Conservation (phyloP, 208 protist genomes). For the Plasmodiophora brassicae region DNA sequence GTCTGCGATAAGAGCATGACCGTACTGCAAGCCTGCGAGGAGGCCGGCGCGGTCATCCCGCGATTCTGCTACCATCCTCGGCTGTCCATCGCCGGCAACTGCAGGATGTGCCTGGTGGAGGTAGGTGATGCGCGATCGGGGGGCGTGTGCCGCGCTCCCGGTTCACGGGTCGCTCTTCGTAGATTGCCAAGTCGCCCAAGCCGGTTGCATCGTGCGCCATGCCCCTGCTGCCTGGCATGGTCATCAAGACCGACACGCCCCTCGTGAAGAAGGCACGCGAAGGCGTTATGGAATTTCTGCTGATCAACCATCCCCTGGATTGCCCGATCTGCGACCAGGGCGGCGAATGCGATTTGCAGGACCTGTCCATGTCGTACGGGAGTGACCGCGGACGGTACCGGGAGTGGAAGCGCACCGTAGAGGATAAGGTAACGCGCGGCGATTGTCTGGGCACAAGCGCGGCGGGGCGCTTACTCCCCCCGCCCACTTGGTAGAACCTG, state of each 20-base stretch:
- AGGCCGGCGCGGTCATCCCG: constrained; percentile 55
- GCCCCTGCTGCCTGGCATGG: constrained; percentile 86
- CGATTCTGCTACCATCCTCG: constrained; percentile 68
- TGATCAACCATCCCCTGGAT: constrained; percentile 92
- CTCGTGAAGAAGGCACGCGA: constrained; percentile 85
- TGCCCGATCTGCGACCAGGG: constrained; percentile 92
- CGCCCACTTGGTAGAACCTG: constrained; percentile 58
- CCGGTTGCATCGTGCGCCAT: constrained; percentile 87
- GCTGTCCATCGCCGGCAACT: constrained; percentile 89
- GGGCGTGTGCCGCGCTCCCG: background rate
- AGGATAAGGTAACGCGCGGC: constrained; percentile 70
- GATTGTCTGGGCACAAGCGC: no score
- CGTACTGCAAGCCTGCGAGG: constrained; percentile 47
- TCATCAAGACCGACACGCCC: constrained; percentile 84
- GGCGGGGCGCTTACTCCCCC: background rate
- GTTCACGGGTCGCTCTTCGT: background rate
- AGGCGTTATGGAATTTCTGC: constrained; percentile 90
- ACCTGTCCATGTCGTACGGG: constrained; percentile 60
- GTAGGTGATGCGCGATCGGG: constrained; percentile 59
- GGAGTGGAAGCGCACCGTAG: constrained; percentile 66
- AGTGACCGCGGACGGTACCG: constrained; percentile 49
- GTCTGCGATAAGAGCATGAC: constrained; percentile 35
- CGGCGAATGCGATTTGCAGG: constrained; percentile 91
- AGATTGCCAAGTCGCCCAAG: constrained; percentile 77
- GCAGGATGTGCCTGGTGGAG: constrained; percentile 94